Percentiles rank a stretch among this genome's conserved stretches.
Evolutionary conservation across 75 land plant genomes (phyloP).

Genomic region (Sequoia sempervirens): DNA sequence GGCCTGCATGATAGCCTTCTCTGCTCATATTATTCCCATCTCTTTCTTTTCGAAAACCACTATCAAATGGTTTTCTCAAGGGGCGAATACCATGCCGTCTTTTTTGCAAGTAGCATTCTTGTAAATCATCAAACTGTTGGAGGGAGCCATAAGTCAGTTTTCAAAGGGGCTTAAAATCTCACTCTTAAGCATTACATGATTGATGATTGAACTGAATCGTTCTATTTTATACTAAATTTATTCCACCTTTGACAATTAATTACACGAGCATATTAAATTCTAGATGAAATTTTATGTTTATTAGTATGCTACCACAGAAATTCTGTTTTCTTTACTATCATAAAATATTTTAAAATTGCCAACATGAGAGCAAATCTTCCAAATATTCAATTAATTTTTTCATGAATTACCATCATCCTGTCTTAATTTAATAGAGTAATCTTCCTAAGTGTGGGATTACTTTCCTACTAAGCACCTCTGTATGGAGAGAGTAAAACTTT

Average conservation of each 20-base stretch:
- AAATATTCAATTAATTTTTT: not conserved
- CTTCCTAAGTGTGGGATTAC: not conserved
- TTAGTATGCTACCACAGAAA: too few relatives aligned
- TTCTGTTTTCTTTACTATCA: not conserved
- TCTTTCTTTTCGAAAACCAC: conserved; percentile 29
- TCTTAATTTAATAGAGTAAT: not conserved
- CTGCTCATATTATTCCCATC: conserved; percentile 34
- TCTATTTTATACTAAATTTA: not conserved
- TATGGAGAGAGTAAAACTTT: not conserved
- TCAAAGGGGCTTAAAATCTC: not conserved
- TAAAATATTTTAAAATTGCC: not conserved
- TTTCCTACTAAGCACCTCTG: not conserved
- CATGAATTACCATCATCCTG: not conserved
- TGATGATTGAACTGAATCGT: not conserved
- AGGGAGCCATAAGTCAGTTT: not conserved
- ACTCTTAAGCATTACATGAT: not conserved
- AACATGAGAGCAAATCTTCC: not conserved
- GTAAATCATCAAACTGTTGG: conserved; percentile 88
- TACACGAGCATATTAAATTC: not conserved
- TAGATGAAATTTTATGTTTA: not conserved
- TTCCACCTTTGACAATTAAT: not conserved
- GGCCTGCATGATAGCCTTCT: conserved; percentile 74
- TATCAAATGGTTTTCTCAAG: conserved; percentile 25
- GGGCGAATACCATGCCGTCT: conserved; percentile 44
- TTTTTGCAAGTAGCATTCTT: conserved; percentile 90